These are phyloP conservation scores for Kodamaea nitidulidarum DNA, from an alignment of 805 yeast genomes.

Conservation along the genomic window DNA sequence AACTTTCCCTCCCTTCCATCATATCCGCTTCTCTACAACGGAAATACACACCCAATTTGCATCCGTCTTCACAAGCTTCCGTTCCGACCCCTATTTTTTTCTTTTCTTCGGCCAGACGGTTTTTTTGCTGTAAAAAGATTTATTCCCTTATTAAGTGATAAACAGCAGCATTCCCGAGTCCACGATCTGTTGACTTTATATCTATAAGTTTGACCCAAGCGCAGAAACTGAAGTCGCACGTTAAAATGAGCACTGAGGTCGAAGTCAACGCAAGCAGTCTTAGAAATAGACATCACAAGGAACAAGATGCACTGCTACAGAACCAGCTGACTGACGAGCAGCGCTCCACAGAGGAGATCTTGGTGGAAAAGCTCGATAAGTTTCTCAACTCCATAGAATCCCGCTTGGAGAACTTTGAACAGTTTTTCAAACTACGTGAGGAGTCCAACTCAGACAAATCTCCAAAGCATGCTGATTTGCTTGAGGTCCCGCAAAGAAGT, in stretches of 20 bases:
- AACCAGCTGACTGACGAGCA: too few species aligned
- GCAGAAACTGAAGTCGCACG: too few species aligned
- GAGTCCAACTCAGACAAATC: conserved; percentile 7
- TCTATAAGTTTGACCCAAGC: too few species aligned
- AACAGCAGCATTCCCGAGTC: too few species aligned
- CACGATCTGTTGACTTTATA: too few species aligned
- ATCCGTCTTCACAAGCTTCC: neutral
- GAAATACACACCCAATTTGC: too few species aligned
- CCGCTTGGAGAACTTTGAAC: conserved; percentile 37
- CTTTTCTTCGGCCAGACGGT: conserved; percentile 1
- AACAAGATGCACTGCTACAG: too few species aligned
- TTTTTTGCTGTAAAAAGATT: conserved; percentile 1
- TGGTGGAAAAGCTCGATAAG: conserved; percentile 38
- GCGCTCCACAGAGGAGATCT: conserved; percentile 31
- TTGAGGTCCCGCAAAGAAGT: too few species aligned
- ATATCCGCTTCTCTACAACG: too few species aligned
- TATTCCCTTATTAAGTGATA: neutral
- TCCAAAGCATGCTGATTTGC: neutral
- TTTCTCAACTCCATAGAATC: conserved; percentile 42
- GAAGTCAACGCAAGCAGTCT: neutral
- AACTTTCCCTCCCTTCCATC: too few species aligned
- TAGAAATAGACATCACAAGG: neutral
- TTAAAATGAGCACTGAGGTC: neutral
- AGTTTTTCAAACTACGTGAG: conserved; percentile 31
- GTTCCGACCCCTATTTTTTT: conserved; percentile 2